These are phyloP conservation scores for Malus hybrid DNA, from an alignment of 331 rosid species.

Conservation along the genomic window DNA sequence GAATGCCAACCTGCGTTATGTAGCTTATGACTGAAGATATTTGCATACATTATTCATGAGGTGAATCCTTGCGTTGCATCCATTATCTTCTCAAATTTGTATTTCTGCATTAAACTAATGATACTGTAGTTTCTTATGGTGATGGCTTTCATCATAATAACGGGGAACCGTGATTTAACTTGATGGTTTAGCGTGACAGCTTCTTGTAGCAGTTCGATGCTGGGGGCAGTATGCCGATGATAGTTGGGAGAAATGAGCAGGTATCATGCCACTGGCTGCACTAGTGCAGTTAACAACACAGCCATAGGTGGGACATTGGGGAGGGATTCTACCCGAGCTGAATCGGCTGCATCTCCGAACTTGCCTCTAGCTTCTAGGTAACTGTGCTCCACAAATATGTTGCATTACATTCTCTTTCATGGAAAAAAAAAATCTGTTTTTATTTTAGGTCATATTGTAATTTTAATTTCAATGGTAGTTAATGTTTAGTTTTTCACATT, in stretches of 20 bases:
- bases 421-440: not conserved
- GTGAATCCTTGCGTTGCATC: not conserved
- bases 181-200: constrained; percentile 37
- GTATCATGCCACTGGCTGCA: constrained; percentile 87
- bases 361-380: constrained; percentile 70
- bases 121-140: not conserved
- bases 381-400: not conserved
- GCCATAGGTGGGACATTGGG: constrained; percentile 70
- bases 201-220: constrained; percentile 50
- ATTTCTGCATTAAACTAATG: not conserved
- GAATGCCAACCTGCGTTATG: not conserved
- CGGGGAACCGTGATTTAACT: constrained; percentile 12
- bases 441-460: not conserved
- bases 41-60: constrained; percentile 8
- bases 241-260: constrained; percentile 92
- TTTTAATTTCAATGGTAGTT: not conserved
- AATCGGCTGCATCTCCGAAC: constrained; percentile 68
- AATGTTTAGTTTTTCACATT: too few relatives aligned
- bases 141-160: constrained; percentile 11
- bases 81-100: not conserved
- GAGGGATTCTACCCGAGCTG: constrained; percentile 78
- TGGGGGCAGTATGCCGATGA: constrained; percentile 89
- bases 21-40: constrained; percentile 13
- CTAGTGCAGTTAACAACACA: constrained; percentile 93
- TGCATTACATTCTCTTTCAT: not conserved